Base-by-base conservation (phyloP, 1,139 yeast genomes). In the Pichia sp. region DNA sequence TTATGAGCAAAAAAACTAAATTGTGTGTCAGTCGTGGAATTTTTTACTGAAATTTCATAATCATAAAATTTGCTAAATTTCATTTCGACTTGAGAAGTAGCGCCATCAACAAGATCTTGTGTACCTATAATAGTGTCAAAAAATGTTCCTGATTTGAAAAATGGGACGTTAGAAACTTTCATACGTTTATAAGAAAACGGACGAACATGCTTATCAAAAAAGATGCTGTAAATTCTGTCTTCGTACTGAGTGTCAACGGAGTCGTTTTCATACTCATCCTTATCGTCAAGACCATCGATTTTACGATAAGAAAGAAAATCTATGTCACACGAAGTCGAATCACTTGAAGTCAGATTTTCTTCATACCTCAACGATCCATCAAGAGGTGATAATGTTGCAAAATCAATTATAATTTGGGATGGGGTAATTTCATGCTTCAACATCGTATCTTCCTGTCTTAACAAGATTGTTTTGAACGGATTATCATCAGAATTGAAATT, bases 371-470 rank as follows among this genome's bases (percentile, higher is more conserved):
- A 23, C 8, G n/a, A 10, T 13, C 23, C 28, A 19, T 43, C 25
- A 19, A 80, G 53, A 0, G 80, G 78, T 23, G 87, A 82, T 44
- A 83, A 68, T 46, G 68, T 70, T 7, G 72, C 73, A 57, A 84
- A 70, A 59, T 84, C 87, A 28, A 64, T 59, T 9, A 71, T 58
- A 44, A 81, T 72, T 22, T 72, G 69, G 59, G 80, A 78, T 50
- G 71, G 68, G 7, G 67, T 66, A 12, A 82, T 61, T 47, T 75
- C 66, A 31, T 81, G 69, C 0, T 87, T 86, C 3, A 85, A 63
- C 21, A 70, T 62, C 56, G 79, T 83, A 13, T 76, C 66, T 49
- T 86, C 95, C 58, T 83, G 85, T 58, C 87, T 75, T 8, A 88
- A 9, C 9, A 53, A 44, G 9, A 56, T 34, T 3, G 44, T 46